Base-by-base conservation (phyloP, 306 rosid genomes). In the Vigna mungo region DNA sequence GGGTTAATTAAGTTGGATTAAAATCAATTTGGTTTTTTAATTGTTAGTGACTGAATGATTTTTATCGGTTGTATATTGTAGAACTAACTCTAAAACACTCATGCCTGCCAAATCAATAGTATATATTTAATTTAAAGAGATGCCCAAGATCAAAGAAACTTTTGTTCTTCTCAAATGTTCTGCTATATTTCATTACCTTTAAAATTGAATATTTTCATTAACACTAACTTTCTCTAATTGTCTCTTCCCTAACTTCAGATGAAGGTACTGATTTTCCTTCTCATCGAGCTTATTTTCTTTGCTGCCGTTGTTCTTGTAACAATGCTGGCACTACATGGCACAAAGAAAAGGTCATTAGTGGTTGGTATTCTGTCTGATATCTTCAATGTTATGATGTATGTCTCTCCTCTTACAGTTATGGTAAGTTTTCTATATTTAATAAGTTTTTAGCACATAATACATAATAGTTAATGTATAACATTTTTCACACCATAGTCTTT, bases 341-440 rank as follows among this genome's bases (percentile, higher is more conserved):
- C 78, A 25, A 37, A 1, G 6, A 6, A 7, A 36, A 86, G 98
- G 73, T 89, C 97, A 1, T 7, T 91, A 34, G 17, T 90, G 36
- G 89, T 94, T 55, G 98, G 98, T 47, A 21, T 91, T 58, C 18
- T 94, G 17, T 76, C 85, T 51, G 97, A 87, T 71, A 6, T 94
- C 37, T 90, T 88, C 89, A 94, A 91, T 74, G 72, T 91, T 13
- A 52, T 91, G 62, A 93, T 88, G 98, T 90, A 92, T 78, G 5
- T 43, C 2, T 64, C 96, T 71, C 97, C 96, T 46, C 96, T 92
- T 7, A 87, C 93, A 1, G 21, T 86, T 83, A 87, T 88, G 90
- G 97, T 85, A 85, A 21, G 89, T 82, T 20, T 36, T 54, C 44
- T 39, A 21, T 39, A 21, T 21, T 34, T 36, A 13, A 9, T 41